phyloP scores from a whole-genome alignment of 163 green algal genomes.

The Chloromonas sp. region DNA sequence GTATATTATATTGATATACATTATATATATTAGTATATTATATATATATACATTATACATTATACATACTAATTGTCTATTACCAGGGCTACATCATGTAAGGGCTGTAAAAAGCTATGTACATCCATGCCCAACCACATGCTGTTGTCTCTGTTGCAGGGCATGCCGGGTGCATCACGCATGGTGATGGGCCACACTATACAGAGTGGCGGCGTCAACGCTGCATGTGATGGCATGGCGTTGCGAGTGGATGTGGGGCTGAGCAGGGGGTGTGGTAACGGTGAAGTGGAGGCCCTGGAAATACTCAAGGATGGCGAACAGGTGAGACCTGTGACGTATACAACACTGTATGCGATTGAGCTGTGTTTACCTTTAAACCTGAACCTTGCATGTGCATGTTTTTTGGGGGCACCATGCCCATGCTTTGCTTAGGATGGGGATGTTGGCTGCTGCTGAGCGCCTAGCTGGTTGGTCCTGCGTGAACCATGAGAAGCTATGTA shows the following conservation, averaged over 20 bases:
- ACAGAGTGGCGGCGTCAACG: conserved; percentile 69
- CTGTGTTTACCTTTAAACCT: neutral
- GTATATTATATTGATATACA: too few species aligned
- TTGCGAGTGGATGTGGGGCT: conserved; percentile 87
- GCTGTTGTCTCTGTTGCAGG: conserved; percentile 17
- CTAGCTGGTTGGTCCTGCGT: too few species aligned
- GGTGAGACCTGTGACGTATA: neutral
- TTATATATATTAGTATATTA: too few species aligned
- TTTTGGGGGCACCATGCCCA: too few species aligned
- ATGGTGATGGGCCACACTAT: conserved; percentile 84
- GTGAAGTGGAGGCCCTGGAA: conserved; percentile 45
- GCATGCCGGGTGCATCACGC: conserved; percentile 30
- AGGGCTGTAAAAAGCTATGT: too few species aligned
- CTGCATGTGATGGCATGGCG: conserved; percentile 60
- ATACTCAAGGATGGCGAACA: conserved; percentile 2
- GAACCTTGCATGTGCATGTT: too few species aligned
- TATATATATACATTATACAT: too few species aligned
- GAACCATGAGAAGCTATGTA: too few species aligned
- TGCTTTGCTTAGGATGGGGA: too few species aligned
- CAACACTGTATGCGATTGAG: neutral
- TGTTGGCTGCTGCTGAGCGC: too few species aligned
- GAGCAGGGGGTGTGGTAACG: conserved; percentile 75
- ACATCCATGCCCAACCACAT: neutral
- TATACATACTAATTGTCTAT: too few species aligned
- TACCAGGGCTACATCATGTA: too few species aligned